Evolutionary conservation across 2,329 filamentous ascomycete genomes (phyloP).

Genomic region (Coniochaeta sp.): DNA sequence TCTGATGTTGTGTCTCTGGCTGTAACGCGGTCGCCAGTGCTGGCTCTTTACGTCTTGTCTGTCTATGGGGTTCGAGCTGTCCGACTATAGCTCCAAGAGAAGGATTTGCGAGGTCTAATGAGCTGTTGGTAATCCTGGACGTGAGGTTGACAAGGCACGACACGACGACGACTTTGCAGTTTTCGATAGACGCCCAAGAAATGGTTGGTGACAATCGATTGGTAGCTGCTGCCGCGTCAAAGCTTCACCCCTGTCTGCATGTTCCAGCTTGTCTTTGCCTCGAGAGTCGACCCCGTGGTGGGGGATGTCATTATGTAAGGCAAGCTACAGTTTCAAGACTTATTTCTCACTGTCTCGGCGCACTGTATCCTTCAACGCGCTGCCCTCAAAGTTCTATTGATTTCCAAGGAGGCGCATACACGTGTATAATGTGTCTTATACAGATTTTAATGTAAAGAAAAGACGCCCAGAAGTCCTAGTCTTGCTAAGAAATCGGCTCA

Average conservation of each 20-base stretch:
- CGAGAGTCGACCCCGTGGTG: not conserved
- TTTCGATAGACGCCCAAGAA: not conserved
- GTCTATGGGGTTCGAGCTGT: not conserved
- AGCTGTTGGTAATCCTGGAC: not conserved
- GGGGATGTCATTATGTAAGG: not conserved
- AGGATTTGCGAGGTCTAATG: not conserved
- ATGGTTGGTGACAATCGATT: not conserved
- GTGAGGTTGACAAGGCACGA: slow-evolving; percentile 5
- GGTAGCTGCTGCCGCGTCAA: not conserved
- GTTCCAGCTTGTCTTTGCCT: not conserved
- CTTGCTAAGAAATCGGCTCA: too few relatives aligned
- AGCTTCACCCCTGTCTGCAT: not conserved
- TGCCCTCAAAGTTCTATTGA: not conserved
- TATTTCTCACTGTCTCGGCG: not conserved
- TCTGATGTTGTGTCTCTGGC: not conserved
- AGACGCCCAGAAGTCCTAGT: not conserved
- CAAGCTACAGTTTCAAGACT: not conserved
- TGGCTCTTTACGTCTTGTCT: not conserved
- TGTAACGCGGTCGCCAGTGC: not conserved
- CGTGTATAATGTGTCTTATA: not conserved
- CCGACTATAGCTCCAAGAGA: not conserved
- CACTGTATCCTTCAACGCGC: not conserved
- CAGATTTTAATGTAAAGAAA: not conserved
- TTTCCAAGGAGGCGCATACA: not conserved
- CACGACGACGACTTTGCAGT: not conserved